phyloP scores from a whole-genome alignment of 2,329 filamentous ascomycete genomes.

The Alternaria triticimaculans region DNA sequence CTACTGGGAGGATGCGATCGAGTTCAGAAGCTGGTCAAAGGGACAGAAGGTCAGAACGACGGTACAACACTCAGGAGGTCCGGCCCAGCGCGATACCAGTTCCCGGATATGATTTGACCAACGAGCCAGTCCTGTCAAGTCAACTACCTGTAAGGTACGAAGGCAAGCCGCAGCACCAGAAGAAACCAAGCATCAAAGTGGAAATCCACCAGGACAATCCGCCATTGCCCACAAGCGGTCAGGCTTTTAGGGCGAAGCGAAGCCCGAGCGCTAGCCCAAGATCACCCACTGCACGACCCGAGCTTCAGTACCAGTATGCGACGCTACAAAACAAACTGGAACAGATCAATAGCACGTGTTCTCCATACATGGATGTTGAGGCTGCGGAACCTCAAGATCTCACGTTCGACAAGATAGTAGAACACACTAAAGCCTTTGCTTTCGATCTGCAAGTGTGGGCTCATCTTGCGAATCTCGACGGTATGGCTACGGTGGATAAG shows the following conservation, averaged over 20 bases:
- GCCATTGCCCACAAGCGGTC: not conserved
- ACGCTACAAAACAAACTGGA: slow-evolving; percentile 25
- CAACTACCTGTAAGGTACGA: slow-evolving; percentile 3
- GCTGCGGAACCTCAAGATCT: slow-evolving; percentile 30
- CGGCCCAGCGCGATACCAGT: slow-evolving; percentile 12
- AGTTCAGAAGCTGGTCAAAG: slow-evolving; percentile 9
- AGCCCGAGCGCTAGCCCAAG: slow-evolving; percentile 27
- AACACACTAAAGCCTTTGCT: slow-evolving; percentile 25
- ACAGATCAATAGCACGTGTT: slow-evolving; percentile 22
- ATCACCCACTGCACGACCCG: slow-evolving; percentile 21
- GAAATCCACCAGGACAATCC: slow-evolving; percentile 29
- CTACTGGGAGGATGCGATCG: slow-evolving; percentile 17
- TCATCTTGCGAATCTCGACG: slow-evolving; percentile 24
- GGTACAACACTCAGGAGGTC: slow-evolving; percentile 26
- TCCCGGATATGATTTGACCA: slow-evolving; percentile 13
- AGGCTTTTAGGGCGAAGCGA: slow-evolving; percentile 4
- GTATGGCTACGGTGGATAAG: slow-evolving; percentile 22
- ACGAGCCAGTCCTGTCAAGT: slow-evolving; percentile 14
- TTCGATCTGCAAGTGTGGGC: slow-evolving; percentile 34
- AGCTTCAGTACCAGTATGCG: slow-evolving; percentile 26
- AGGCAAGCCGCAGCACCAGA: slow-evolving; percentile 8
- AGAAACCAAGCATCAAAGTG: slow-evolving; percentile 30
- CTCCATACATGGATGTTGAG: slow-evolving; percentile 27
- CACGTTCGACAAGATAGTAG: slow-evolving; percentile 34
- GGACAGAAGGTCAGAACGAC: slow-evolving; percentile 4